Evolutionary conservation across 2,329 filamentous ascomycete species (phyloP), one percentile per base, ranked within the genome.

Genomic region (Pestalotiopsis sp.): DNA sequence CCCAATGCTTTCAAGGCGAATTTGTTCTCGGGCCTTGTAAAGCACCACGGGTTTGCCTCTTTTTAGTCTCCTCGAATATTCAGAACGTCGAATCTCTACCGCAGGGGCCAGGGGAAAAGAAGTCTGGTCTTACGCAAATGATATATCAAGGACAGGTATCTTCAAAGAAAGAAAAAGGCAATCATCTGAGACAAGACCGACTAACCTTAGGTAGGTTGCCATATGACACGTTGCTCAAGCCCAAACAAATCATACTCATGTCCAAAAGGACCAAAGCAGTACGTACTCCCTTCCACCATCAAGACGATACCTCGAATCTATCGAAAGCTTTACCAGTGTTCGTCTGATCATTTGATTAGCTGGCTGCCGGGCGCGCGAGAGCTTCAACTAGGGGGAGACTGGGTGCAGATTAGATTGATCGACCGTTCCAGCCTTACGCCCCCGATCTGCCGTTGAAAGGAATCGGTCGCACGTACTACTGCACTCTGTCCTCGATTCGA

Each of bases 391-490:
- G 44, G 30, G 30, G 30, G 30, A 22, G 3, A 17, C n/a, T 52
- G 17, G 44, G 44, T 10, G 30, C 30, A 35, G 30, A 35, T n/a
- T 52, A 39, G 48, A 59, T 59, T 59, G 57, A 60, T 38, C 17
- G 64, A 30, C 64, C 64, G 40, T 59, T 66, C 64, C 64, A 66
- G 64, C 64, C 64, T 55, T 66, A 66, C 56, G 64, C 64, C 64
- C 55, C 20, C 64, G 24, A 58, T 65, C 9, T 35, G 26, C 56
- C 56, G 26, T 26, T 14, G n/a, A 26, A 6, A 14, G 56, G 3
- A 52, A n/a, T 17, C 44, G 56, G 17, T 52, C 44, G 56, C 56
- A 9, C 22, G 35, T n/a, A 58, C 24, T 22, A n/a, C 14, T 35
- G 24, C 22, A 9, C 52, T 22, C 7, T 20, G 52, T 57, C 1